These are phyloP conservation scores for Nakazawaea ernobii DNA, from an alignment of 805 yeast species.

Conservation along the genomic window DNA sequence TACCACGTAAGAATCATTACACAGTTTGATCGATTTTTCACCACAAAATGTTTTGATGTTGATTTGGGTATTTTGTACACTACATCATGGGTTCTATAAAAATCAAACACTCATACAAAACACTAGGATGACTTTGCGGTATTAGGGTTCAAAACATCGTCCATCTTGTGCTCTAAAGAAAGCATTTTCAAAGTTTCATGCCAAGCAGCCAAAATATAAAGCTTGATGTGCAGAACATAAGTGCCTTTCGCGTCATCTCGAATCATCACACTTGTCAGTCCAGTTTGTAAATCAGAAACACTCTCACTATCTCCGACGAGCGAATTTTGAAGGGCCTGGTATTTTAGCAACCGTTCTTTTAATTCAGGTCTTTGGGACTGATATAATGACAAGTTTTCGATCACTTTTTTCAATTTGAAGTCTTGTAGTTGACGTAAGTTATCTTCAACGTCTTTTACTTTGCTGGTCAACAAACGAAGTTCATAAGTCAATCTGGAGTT, in stretches of 20 bases:
- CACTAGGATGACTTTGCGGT: no score
- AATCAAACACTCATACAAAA: no score
- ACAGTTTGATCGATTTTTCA: no score
- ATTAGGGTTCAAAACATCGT: neutral
- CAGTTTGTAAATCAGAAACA: neutral
- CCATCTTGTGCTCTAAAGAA: neutral
- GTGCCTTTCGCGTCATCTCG: neutral
- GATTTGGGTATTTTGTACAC: no score
- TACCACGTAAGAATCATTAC: no score
- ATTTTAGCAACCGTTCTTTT: neutral
- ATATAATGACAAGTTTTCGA: conserved; percentile 26
- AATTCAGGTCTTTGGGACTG: conserved; percentile 17
- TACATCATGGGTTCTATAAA: no score
- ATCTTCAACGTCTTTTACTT: conserved; percentile 65
- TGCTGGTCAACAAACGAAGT: conserved; percentile 48
- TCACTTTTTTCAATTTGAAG: conserved; percentile 38
- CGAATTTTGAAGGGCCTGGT: neutral
- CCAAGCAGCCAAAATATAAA: conserved; percentile 5
- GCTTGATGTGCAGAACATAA: neutral
- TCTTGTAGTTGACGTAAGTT: conserved; percentile 31
- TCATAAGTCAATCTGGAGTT: conserved; percentile 64
- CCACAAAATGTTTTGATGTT: no score
- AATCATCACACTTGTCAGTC: neutral
- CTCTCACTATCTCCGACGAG: neutral
- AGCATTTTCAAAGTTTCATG: neutral